Evolutionary conservation across 2,329 filamentous ascomycete genomes (phyloP), one percentile per base, ranked within the genome.

Genomic region (Beauveria medogensis): DNA sequence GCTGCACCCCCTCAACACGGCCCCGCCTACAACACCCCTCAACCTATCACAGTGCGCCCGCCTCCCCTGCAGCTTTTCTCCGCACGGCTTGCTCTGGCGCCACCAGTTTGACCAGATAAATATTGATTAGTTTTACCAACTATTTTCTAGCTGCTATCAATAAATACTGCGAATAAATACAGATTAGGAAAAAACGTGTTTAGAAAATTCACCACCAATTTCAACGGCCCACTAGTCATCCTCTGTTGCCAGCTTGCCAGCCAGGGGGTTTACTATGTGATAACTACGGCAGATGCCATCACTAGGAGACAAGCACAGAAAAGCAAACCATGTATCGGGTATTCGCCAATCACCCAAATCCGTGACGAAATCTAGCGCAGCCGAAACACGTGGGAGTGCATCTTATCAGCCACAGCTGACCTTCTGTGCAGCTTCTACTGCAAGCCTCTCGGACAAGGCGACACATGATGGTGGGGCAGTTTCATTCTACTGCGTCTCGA

Each of bases 401-500:
- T 30, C 28, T 48, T 48, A 41, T 22, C 48, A 57, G 44, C 55
- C 46, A 51, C 16, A 22, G 18, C 22, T 26, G 40, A 43, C 24
- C 55, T 59, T 59, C 43, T 28, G 5, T 40, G n/a, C 44, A n/a
- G 44, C 55, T 24, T 47, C 26, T 20, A 16, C 54, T 44, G 43
- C n/a, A 56, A 26, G 22, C 34, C 20, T 16, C 22, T 37, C 46
- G 40, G 52, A 55, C 52, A 56, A 34, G 53, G 53, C 53, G 53
- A 55, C 22, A 55, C 53, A 44, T 5, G 5, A 20, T 24, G 30
- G 40, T 55, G 53, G 53, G 53, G 22, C 22, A 18, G 55, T 52
- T 34, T 59, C 55, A 59, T 37, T 58, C 55, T 51, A 24, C n/a
- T 58, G 44, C 55, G 30, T 48, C 43, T 47, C 30, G 43, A 18